phyloP scores from a whole-genome alignment of 2,329 filamentous ascomycete genomes.

The Stemphylium beticola region DNA sequence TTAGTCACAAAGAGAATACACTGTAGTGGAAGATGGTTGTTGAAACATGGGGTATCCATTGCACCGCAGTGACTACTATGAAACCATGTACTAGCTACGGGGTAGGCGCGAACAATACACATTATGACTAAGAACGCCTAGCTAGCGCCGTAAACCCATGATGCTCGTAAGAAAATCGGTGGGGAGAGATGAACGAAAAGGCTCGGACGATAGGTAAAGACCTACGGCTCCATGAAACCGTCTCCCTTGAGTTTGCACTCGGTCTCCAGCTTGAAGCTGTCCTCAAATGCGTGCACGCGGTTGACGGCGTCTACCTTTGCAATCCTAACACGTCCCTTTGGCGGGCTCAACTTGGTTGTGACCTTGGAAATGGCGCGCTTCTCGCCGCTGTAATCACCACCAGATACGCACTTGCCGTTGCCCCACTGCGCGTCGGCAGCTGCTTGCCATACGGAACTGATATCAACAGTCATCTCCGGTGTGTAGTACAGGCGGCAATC shows the following conservation, averaged over 20 bases:
- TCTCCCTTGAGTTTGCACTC: slow-evolving; percentile 34
- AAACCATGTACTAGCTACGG: neutral
- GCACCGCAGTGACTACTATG: neutral
- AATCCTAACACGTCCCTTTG: slow-evolving; percentile 16
- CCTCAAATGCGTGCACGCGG: slow-evolving; percentile 33
- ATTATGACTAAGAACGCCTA: neutral
- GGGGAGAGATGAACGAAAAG: neutral
- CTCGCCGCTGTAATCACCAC: slow-evolving; percentile 21
- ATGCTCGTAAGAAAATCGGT: neutral
- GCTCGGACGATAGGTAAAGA: too few species aligned
- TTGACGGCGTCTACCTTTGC: slow-evolving; percentile 24
- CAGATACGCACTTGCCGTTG: slow-evolving; percentile 40
- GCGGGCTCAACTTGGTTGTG: slow-evolving; percentile 34
- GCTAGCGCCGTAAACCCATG: neutral
- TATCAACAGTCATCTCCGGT: slow-evolving; percentile 50
- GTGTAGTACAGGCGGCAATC: slow-evolving; percentile 51
- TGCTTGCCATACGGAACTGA: slow-evolving; percentile 46
- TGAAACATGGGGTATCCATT: neutral
- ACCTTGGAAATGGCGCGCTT: slow-evolving; percentile 27
- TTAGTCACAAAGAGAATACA: neutral
- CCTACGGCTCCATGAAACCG: slow-evolving; percentile 46
- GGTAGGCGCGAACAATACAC: neutral
- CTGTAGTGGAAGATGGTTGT: neutral
- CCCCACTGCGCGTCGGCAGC: slow-evolving; percentile 48
- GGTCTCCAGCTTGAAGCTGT: slow-evolving; percentile 39